Percentiles rank a stretch among this genome's conserved stretches.
Evolutionary conservation across 345 rosid species (phyloP).

Genomic region (Eucalyptus tenuipes): DNA sequence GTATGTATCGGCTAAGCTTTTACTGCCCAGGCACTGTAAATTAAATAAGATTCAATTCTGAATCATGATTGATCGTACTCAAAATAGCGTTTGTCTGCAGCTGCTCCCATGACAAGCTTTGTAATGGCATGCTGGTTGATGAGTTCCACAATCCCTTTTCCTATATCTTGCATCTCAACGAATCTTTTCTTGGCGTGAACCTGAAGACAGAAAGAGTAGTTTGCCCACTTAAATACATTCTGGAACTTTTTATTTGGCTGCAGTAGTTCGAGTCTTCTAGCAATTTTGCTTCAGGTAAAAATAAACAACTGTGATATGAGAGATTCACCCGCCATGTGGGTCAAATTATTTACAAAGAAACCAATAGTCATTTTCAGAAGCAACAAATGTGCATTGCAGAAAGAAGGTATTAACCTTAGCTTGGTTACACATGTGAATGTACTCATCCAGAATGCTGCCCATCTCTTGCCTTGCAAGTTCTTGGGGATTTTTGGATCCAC

Average conservation of each 20-base stretch:
- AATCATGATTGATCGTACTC: constrained; percentile 11
- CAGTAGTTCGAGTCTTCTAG: neutral
- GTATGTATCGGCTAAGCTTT: too few relatives aligned
- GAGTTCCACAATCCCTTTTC: constrained; percentile 62
- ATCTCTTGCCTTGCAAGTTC: constrained; percentile 3
- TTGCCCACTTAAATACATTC: neutral
- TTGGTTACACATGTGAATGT: constrained; percentile 7
- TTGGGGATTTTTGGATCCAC: neutral
- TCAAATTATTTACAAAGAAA: neutral
- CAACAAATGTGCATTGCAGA: neutral
- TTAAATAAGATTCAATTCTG: neutral
- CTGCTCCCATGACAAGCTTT: constrained; percentile 79
- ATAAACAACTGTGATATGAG: neutral
- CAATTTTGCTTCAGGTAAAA: neutral
- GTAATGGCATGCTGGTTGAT: constrained; percentile 29
- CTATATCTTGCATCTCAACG: constrained; percentile 37
- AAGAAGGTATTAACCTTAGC: constrained; percentile 2
- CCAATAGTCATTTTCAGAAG: neutral
- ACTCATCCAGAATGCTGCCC: constrained; percentile 13
- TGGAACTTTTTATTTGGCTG: neutral
- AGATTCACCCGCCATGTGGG: neutral
- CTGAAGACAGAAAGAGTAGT: constrained; percentile 8
- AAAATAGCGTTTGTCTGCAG: constrained; percentile 39
- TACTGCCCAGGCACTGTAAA: neutral
- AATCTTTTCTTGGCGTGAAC: constrained; percentile 22